Conservation (phyloP, 2,329 filamentous ascomycete genomes). For the Fusarium bactridioides region DNA sequence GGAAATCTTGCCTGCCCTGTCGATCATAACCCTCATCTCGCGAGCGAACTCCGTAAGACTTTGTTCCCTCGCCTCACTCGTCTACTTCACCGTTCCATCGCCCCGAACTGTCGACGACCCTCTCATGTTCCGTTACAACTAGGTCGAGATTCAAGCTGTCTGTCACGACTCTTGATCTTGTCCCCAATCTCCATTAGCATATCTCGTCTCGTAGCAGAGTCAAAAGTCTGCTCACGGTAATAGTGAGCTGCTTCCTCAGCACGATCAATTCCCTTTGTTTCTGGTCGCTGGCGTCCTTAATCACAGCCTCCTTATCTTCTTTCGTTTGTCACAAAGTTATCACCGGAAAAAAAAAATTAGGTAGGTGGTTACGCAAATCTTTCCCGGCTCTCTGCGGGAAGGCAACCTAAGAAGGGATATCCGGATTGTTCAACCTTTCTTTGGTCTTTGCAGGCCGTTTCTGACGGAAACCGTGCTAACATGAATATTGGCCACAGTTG, state of each 20-base stretch:
- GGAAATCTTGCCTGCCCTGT: constrained; percentile 35
- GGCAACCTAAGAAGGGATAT: neutral
- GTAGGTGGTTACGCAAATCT: constrained; percentile 26
- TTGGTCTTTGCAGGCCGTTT: neutral
- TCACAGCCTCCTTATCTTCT: constrained; percentile 48
- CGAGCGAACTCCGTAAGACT: constrained; percentile 42
- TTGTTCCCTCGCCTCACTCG: constrained; percentile 23
- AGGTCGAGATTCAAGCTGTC: constrained; percentile 45
- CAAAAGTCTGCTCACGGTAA: constrained; percentile 53
- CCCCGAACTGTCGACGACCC: constrained; percentile 31
- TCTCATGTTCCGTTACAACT: constrained; percentile 47
- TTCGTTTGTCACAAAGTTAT: constrained; percentile 35
- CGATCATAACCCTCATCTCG: constrained; percentile 29
- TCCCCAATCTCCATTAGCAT: constrained; percentile 26
- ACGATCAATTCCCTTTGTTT: constrained; percentile 52
- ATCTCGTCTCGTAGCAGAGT: constrained; percentile 36
- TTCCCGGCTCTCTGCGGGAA: neutral
- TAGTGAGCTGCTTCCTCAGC: constrained; percentile 53
- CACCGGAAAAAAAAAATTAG: constrained; percentile 35
- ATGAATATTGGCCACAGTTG: constrained; percentile 10
- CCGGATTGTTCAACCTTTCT: neutral
- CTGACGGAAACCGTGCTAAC: constrained; percentile 14
- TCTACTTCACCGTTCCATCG: constrained; percentile 29
- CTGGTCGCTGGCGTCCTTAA: constrained; percentile 67
- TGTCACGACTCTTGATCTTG: constrained; percentile 44